Base-by-base conservation (phyloP, 2,329 filamentous ascomycete genomes). In the Trichoderma oligosporum region DNA sequence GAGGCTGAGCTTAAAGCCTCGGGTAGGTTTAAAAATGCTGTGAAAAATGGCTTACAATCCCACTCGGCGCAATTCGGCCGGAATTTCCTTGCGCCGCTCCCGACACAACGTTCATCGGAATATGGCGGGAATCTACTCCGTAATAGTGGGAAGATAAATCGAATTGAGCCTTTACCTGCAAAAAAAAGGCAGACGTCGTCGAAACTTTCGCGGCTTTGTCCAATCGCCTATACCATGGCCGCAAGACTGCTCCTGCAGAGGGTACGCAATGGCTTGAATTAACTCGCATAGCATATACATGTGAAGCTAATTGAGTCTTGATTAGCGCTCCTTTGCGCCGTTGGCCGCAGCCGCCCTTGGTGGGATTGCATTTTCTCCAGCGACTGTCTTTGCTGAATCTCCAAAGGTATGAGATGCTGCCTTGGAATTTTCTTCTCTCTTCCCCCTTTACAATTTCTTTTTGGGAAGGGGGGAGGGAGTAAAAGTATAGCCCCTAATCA, bases 201-300 rank as follows among this genome's bases (percentile, higher is more conserved):
- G 59, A 67, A 63, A 56, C 61, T 51, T 51, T 61, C 65, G 65
- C 61, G 65, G 24, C 61, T 61, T 63, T 65, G 24, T 64, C 73
- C 76, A 77, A 80, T 78, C 78, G 76, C 76, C 73, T 70, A 67
- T 68, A 78, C 70, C 71, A 84, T 84, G 81, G 80, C 80, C 74
- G 77, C 81, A 68, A 79, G 80, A 82, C 74, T 82, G 73, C 74
- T 83, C 71, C 73, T 83, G 67, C 78, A 77, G 72, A 77, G 76
- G 77, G 81, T 84, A 68, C 70, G 74, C 44, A 8, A 12, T 47
- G 31, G 18, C 35, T 24, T 11, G n/a, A 3, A 31, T 53, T n/a
- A 51, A 60, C 44, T 22, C 7, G 49, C 52, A 55, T 56, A 60
- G 52, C 58, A 52, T n/a, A 48, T 51, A 35, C 31, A 27, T 27